Evolutionary conservation across 768 basidiomycete genomes (phyloP).

Genomic region (Suillus sp.): DNA sequence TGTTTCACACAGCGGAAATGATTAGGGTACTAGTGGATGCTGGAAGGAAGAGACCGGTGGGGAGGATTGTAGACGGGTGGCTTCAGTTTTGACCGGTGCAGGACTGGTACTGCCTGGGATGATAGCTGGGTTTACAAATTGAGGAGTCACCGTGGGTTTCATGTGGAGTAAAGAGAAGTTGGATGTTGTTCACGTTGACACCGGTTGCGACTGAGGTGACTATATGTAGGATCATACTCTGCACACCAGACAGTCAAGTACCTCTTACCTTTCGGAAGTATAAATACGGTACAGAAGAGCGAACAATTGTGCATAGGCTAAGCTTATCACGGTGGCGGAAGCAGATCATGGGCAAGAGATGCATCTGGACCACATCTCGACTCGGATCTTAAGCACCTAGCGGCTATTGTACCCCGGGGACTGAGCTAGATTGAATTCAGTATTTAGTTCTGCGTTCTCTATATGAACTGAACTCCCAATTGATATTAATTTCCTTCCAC

Average conservation of each 20-base stretch:
- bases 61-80: not conserved
- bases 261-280: no score
- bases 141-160: not conserved
- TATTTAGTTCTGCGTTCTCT: not conserved
- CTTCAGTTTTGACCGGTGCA: not conserved
- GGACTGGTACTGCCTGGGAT: not conserved
- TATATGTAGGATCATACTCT: not conserved
- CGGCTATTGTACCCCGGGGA: not conserved
- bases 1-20: not conserved
- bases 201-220: not conserved
- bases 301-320: not conserved
- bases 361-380: not conserved
- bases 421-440: not conserved
- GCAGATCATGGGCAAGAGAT: not conserved
- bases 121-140: not conserved
- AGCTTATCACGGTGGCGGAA: not conserved
- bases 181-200: not conserved
- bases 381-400: not conserved
- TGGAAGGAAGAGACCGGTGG: not conserved
- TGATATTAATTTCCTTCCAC: not conserved
- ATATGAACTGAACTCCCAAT: not conserved
- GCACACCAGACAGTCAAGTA: no score
- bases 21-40: not conserved
- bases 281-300: not conserved
- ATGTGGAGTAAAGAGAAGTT: not conserved